These are phyloP conservation scores for Backusella sp. DNA, from an alignment of 192 early-diverging fungal genomes.

Conservation along the genomic window DNA sequence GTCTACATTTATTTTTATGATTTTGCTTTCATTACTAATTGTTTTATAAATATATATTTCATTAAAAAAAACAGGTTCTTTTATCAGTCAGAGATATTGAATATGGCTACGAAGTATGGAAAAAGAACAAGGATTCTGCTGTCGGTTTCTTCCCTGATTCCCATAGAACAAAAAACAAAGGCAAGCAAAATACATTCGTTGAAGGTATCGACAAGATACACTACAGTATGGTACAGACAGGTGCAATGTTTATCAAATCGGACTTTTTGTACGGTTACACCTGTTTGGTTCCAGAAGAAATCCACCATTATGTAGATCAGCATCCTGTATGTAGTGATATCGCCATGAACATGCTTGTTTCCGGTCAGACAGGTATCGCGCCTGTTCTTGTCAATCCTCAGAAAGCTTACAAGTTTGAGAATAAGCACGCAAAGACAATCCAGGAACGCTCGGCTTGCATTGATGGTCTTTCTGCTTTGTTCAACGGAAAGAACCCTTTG, in stretches of 20 bases:
- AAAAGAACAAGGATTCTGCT: background rate
- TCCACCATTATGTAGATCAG: conserved; percentile 27
- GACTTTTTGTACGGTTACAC: conserved; percentile 34
- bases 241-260: conserved; percentile 24
- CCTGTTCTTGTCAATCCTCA: conserved; percentile 18
- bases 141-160: conserved; percentile 15
- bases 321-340: conserved; percentile 23
- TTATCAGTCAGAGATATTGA: background rate
- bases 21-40: background rate
- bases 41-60: background rate
- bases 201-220: background rate
- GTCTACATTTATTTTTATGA: background rate
- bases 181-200: background rate
- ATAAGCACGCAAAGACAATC: background rate
- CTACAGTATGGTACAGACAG: conserved; percentile 28
- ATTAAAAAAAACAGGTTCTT: background rate
- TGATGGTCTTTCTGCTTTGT: background rate
- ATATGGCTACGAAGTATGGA: conserved; percentile 8
- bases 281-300: conserved; percentile 19
- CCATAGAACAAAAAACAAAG: background rate
- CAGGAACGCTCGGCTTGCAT: background rate
- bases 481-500: background rate
- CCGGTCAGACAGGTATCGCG: conserved; percentile 18
- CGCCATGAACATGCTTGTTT: conserved; percentile 27
- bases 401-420: background rate